A percentile compares a stretch with the other conserved stretches of the same genome.
These are phyloP conservation scores for Draba incana DNA, from an alignment of 345 rosid genomes.

Conservation along the genomic window DNA sequence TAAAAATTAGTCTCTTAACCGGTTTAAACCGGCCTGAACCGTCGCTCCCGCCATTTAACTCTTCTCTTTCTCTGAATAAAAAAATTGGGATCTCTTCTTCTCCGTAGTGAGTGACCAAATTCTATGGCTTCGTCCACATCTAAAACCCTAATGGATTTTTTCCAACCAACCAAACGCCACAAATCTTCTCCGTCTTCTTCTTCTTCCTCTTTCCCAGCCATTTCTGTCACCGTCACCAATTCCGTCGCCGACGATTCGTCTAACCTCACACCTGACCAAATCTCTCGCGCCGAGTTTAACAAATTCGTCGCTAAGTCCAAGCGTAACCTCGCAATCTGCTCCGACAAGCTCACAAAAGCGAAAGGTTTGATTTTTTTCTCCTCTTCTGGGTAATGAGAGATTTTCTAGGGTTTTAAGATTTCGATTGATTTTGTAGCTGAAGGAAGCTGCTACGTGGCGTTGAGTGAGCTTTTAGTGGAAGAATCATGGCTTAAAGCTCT, in stretches of 20 bases:
- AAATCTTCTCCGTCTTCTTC: slow-evolving; percentile 48
- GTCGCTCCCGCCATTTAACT: slow-evolving; percentile 31
- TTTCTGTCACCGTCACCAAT: slow-evolving; percentile 8
- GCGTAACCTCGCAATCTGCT: slow-evolving; percentile 69
- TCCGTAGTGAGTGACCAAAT: slow-evolving; percentile 1
- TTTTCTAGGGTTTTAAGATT: neutral
- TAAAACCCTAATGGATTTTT: slow-evolving; percentile 66
- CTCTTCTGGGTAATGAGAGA: neutral
- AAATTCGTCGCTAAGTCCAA: slow-evolving; percentile 65
- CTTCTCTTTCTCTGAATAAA: neutral
- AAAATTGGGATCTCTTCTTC: neutral
- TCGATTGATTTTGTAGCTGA: slow-evolving; percentile 34
- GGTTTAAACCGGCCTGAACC: slow-evolving; percentile 22
- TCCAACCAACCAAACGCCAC: slow-evolving; percentile 76
- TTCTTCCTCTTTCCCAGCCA: slow-evolving; percentile 30
- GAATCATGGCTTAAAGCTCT: slow-evolving; percentile 75
- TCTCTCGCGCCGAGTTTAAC: slow-evolving; percentile 63
- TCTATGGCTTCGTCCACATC: slow-evolving; percentile 60
- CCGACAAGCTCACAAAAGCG: slow-evolving; percentile 55
- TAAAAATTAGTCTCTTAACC: neutral
- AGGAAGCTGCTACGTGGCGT: slow-evolving; percentile 55
- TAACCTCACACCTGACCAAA: slow-evolving; percentile 55
- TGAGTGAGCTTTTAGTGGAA: slow-evolving; percentile 88
- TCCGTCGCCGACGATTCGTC: slow-evolving; percentile 41
- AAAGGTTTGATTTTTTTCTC: slow-evolving; percentile 44